phyloP scores from a whole-genome alignment of 345 rosid genomes.

The Euphorbia peplus region DNA sequence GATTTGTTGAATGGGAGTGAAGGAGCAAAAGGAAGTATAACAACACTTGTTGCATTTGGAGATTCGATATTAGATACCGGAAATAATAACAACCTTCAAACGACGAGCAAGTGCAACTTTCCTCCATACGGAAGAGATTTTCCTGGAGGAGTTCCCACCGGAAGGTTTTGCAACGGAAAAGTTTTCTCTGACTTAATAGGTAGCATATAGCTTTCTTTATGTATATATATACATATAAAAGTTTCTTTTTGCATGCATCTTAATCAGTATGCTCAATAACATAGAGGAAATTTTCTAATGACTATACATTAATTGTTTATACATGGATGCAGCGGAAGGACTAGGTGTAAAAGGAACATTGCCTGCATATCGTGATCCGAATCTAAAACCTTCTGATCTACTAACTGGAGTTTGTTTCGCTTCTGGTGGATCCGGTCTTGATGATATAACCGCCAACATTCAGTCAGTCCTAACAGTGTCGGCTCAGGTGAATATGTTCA shows the following conservation, averaged over 20 bases:
- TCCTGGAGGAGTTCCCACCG: slow-evolving; percentile 40
- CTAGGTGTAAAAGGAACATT: slow-evolving; percentile 43
- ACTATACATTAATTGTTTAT: neutral
- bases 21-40: slow-evolving; percentile 21
- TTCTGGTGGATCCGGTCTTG: slow-evolving; percentile 3
- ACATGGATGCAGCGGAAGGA: slow-evolving; percentile 36
- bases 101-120: slow-evolving; percentile 42
- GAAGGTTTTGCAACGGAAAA: slow-evolving; percentile 52
- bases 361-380: slow-evolving; percentile 61
- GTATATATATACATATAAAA: neutral
- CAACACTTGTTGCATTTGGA: slow-evolving; percentile 45
- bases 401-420: slow-evolving; percentile 45
- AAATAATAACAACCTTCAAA: slow-evolving; percentile 44
- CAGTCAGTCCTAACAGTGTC: neutral
- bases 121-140: slow-evolving; percentile 56
- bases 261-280: neutral
- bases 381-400: slow-evolving; percentile 44
- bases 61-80: slow-evolving; percentile 61
- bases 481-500: slow-evolving; percentile 14
- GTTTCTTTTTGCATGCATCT: neutral
- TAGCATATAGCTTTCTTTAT: neutral
- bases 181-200: slow-evolving; percentile 52
- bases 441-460: neutral
- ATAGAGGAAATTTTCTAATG: neutral
- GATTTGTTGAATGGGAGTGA: neutral